Base-by-base conservation (phyloP, 805 yeast species). In the Pichia heedii region DNA sequence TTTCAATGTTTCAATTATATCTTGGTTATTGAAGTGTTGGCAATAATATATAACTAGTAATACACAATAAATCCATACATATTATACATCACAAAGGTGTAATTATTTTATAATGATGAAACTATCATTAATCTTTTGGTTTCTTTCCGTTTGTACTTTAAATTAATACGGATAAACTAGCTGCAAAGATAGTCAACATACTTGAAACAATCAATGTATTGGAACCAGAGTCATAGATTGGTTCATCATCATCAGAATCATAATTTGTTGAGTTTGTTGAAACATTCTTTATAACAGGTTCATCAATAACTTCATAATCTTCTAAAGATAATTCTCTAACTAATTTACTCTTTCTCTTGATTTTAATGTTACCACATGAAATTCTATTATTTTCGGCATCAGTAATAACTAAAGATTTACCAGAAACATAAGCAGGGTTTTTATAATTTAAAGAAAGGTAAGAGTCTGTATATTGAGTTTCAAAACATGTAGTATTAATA, bases 401-500 rank as follows among this genome's bases (percentile, higher is more conserved):
- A 57, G 80, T 84, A 51, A 81, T 68, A 39, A 69, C 72, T 42
- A 79, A 61, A 2, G 85, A 70, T 46, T 64, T 68, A 19, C 79
- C 81, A 46, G 81, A 75, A 53, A 81, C 67, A 54, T 70, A 76
- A n/a, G 84, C 71, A 37, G 73, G 70, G 38, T 76, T 69, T 39
- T 62, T 59, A 32, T 74, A 73, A 53, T 78, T 70, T 58, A 82
- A 70, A 0, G 88, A 79, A 42, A 83, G 59, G 58, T 71, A 82
- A 7, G 80, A 81, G 55, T 83, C 89, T 46, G 69, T 63, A 58
- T 78, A 83, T 46, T 69, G 68, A 24, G 76, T 66, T 60, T 79
- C 81, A 59, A 75, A 79, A 57, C 86, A 80, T 12, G 85, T 80
- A 19, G 84, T 71, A 56, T 80, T 72, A 54, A 83, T 78, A 63